Evolutionary conservation across 768 basidiomycete species (phyloP).

Genomic region (Tulasnella sp.): DNA sequence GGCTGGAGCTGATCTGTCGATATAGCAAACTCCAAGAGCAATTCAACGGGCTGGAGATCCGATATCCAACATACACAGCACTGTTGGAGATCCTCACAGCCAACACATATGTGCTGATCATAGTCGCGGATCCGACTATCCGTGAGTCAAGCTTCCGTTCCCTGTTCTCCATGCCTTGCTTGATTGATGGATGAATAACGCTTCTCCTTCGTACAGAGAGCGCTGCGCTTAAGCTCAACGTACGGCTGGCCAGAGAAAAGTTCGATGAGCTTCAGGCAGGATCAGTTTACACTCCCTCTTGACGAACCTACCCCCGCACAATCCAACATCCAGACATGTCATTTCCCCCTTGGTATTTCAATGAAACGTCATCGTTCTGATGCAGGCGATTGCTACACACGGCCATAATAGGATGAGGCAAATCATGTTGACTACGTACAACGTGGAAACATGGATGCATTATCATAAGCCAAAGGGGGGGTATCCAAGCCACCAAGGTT

Average conservation of each 20-base stretch:
- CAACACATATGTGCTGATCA: constrained; percentile 86
- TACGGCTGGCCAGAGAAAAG: constrained; percentile 73
- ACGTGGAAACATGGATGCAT: too few species aligned
- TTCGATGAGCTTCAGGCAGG: constrained; percentile 60
- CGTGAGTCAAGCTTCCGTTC: constrained; percentile 39
- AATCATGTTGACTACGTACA: too few species aligned
- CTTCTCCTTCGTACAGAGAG: constrained; percentile 61
- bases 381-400: too few species aligned
- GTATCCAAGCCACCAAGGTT: too few species aligned
- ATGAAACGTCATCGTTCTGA: too few species aligned
- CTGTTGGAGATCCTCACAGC: constrained; percentile 86
- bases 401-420: too few species aligned
- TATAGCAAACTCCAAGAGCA: constrained; percentile 50
- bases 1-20: constrained; percentile 22
- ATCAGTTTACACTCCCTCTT: constrained; percentile 1
- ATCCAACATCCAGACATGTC: too few species aligned
- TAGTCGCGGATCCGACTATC: constrained; percentile 81
- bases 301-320: background rate
- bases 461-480: too few species aligned
- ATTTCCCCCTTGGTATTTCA: too few species aligned
- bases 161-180: background rate
- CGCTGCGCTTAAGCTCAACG: constrained; percentile 78
- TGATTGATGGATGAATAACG: background rate
- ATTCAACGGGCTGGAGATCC: constrained; percentile 79
- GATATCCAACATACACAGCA: constrained; percentile 73